Conservation (phyloP, 331 rosid species). For the Arachis monticola region DNA sequence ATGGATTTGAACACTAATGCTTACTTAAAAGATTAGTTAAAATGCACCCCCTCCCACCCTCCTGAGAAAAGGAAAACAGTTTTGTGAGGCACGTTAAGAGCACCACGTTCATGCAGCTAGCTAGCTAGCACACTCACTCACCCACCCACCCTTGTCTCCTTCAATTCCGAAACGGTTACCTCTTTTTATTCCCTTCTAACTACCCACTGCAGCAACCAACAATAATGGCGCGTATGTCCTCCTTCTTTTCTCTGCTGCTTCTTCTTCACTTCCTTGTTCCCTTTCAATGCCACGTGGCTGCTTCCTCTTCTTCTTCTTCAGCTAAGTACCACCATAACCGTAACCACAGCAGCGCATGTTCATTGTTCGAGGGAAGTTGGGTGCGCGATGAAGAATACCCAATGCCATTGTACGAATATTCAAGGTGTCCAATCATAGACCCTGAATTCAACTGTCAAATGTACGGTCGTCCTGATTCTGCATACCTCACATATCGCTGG, state of each 20-base stretch:
- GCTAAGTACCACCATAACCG: constrained; percentile 41
- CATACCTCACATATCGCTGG: constrained; percentile 82
- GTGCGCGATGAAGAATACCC: constrained; percentile 76
- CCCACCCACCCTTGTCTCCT: no score
- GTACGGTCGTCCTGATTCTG: constrained; percentile 84
- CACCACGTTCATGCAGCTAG: no score
- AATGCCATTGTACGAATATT: constrained; percentile 67
- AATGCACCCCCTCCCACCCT: no score
- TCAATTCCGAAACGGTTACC: no score
- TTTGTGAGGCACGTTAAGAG: no score
- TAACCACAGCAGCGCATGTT: constrained; percentile 54
- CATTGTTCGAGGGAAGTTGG: constrained; percentile 78
- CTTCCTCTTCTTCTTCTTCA: constrained; percentile 27
- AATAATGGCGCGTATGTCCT: no score
- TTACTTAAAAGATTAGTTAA: no score
- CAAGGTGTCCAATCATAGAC: constrained; percentile 73
- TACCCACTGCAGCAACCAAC: no score
- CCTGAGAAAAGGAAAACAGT: no score
- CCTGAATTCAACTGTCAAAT: constrained; percentile 81
- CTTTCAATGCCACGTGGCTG: constrained; percentile 51
- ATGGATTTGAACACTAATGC: no score
- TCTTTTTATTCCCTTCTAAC: no score
- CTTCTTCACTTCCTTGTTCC: constrained; percentile 38
- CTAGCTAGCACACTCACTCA: no score
- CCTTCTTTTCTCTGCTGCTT: background rate